Evolutionary conservation across 1,284 basidiomycete species (phyloP).

Genomic region (Boletus sp.): DNA sequence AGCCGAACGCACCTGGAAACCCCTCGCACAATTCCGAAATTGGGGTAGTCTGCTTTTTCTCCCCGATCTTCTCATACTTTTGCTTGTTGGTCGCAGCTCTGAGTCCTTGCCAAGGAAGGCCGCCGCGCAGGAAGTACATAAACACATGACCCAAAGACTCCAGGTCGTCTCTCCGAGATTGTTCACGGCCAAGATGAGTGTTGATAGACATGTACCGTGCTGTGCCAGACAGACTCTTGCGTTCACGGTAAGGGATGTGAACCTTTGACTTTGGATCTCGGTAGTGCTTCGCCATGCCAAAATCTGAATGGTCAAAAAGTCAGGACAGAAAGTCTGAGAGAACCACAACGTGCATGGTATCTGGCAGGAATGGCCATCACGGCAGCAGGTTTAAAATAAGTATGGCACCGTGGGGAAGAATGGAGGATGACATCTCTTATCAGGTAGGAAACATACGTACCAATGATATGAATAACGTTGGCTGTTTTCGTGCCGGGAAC

Average conservation of each 20-base stretch:
- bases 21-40: constrained; percentile 94
- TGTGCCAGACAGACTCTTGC: constrained; percentile 96
- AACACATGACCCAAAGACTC: constrained; percentile 96
- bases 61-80: constrained; percentile 97
- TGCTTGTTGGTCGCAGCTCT: constrained; percentile 97
- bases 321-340: constrained; percentile 12
- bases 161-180: constrained; percentile 88
- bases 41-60: constrained; percentile 94
- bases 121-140: constrained; percentile 95
- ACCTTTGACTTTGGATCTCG: constrained; percentile 96
- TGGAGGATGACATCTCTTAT: neutral
- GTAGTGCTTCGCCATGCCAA: constrained; percentile 98
- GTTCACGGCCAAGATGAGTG: constrained; percentile 91
- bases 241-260: constrained; percentile 98
- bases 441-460: constrained; percentile 38
- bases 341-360: constrained; percentile 2
- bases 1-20: constrained; percentile 75
- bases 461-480: constrained; percentile 89
- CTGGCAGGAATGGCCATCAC: constrained; percentile 5
- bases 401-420: constrained; percentile 4
- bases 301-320: constrained; percentile 52
- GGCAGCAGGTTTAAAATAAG: constrained; percentile 1
- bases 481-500: constrained; percentile 90
- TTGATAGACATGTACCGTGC: constrained; percentile 99
- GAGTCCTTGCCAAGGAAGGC: constrained; percentile 93